Percentiles rank a stretch among this genome's conserved stretches.
Conservation (phyloP, 2,329 filamentous ascomycete genomes). For the Stachybotrys chartarum region DNA sequence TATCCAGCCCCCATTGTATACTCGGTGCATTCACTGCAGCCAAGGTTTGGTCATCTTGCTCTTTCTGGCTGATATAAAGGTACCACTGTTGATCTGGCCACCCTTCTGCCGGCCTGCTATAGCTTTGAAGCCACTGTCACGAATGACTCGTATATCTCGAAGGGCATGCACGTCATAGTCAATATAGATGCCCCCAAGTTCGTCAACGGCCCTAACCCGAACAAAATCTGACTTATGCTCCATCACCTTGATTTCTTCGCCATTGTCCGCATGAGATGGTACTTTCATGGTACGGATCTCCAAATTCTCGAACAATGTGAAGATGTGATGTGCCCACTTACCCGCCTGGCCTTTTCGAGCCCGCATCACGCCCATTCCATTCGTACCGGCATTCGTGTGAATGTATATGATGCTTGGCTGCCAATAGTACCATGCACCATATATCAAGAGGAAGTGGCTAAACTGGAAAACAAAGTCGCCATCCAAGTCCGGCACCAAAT, state of each 20-base stretch:
- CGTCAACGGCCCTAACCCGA: slow-evolving; percentile 9
- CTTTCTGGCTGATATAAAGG: slow-evolving; percentile 13
- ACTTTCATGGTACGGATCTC: not conserved
- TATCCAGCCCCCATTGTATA: slow-evolving; percentile 18
- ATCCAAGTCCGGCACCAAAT: slow-evolving; percentile 9
- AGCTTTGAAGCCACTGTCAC: slow-evolving; percentile 10
- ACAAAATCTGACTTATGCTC: slow-evolving; percentile 16
- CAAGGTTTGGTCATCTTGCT: slow-evolving; percentile 10
- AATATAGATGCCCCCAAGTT: slow-evolving; percentile 13
- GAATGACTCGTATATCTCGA: slow-evolving; percentile 7
- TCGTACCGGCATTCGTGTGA: slow-evolving; percentile 15
- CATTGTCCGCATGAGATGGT: slow-evolving; percentile 8
- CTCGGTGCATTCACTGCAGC: slow-evolving; percentile 15
- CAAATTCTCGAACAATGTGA: slow-evolving; percentile 7
- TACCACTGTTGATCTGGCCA: slow-evolving; percentile 13
- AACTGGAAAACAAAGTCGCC: slow-evolving; percentile 14
- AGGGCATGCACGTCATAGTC: slow-evolving; percentile 13
- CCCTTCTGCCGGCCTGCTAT: slow-evolving; percentile 9
- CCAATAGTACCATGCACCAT: slow-evolving; percentile 11
- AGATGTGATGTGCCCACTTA: slow-evolving; percentile 14
- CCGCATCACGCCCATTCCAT: slow-evolving; percentile 1
- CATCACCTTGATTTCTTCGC: slow-evolving; percentile 5
- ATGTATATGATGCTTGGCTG: slow-evolving; percentile 15
- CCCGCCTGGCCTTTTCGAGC: slow-evolving; percentile 6
- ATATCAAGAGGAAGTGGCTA: slow-evolving; percentile 16